Base-by-base conservation (phyloP, 2,329 filamentous ascomycete species). In the Colletotrichum abscissum region DNA sequence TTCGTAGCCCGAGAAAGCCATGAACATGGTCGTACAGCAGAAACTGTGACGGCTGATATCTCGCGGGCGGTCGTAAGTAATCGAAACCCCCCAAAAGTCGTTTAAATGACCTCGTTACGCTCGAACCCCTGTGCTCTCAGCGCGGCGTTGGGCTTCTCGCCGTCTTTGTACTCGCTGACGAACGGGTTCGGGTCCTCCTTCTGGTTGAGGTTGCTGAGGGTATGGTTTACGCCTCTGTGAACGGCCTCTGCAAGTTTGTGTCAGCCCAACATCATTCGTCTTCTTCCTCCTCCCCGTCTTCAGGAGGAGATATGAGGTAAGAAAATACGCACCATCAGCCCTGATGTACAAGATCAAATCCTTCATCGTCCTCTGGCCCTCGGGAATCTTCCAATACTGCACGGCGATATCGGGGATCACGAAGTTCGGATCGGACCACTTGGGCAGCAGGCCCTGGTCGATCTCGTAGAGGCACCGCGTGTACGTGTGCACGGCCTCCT, bases 401-500 rank as follows among this genome's bases (percentile, higher is more conserved):
- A 98, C 84, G 0, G 97, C 97, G 76, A 99, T 95, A 73, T 97
- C 94, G 0, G 97, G 97, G 3, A 97, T 94, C 66, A 88, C 78
- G 79, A 97, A 92, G 8, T 91, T 89, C 1, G 85, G 83, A 74
- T 90, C 87, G 30, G 90, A 87, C 95, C 97, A 99, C 77, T 91
- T 91, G 0, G 95, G 95, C 16, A 98, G 86, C 72, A 91, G 89
- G n/a, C 96, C 96, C 3, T 89, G 88, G 72, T 98, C 95, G 28
- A 99, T 89, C 79, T 98, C 97, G 76, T 91, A 87, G 78, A 98
- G 93, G 74, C 95, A 94, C 63, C 95, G 92, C 0, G 95, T 97
- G 85, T 99, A 99, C 0, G 97, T 99, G 80, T 97, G 90, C 1
- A 98, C 96, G 9, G 97, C 97, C 83, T 99, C 97, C 82, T 99